Evolutionary conservation across 2,329 filamentous ascomycete species (phyloP).

Genomic region (Geoglossum cookeanum): DNA sequence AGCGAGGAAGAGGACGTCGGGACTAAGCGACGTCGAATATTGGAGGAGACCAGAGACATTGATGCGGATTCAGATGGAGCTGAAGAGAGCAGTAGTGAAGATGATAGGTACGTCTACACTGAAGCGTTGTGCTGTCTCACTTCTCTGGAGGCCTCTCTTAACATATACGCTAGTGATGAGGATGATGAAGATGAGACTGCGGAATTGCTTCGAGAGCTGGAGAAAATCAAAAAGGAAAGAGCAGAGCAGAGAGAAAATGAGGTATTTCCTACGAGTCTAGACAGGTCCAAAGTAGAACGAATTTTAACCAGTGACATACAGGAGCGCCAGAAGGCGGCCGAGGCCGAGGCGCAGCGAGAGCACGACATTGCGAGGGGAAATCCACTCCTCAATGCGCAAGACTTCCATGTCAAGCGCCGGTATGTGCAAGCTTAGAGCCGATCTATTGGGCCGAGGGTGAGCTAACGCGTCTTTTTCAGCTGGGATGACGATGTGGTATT

Average conservation of each 20-base stretch:
- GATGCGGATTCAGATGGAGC: constrained; percentile 61
- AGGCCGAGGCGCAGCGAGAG: constrained; percentile 69
- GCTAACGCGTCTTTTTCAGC: constrained; percentile 20
- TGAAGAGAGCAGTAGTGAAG: constrained; percentile 36
- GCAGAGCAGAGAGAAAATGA: constrained; percentile 64
- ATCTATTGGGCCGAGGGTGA: background rate
- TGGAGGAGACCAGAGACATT: constrained; percentile 74
- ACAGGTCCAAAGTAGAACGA: background rate
- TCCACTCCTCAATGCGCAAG: constrained; percentile 68
- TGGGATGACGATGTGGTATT: constrained; percentile 99
- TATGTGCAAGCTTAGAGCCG: constrained; percentile 11
- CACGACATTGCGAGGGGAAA: constrained; percentile 83
- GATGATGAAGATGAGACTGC: constrained; percentile 66
- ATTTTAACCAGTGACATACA: constrained; percentile 16
- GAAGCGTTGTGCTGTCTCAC: constrained; percentile 3
- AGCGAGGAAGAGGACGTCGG: constrained; percentile 49
- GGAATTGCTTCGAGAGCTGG: constrained; percentile 77
- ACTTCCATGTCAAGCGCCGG: constrained; percentile 73
- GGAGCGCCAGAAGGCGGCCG: constrained; percentile 62
- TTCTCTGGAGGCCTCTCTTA: constrained; percentile 15
- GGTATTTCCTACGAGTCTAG: constrained; percentile 19
- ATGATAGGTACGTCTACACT: constrained; percentile 30
- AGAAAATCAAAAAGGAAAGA: constrained; percentile 79
- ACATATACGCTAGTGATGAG: constrained; percentile 31
- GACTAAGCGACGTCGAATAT: constrained; percentile 65